phyloP scores from a whole-genome alignment of 345 rosid genomes.

The Cardiospermum halicacabum region DNA sequence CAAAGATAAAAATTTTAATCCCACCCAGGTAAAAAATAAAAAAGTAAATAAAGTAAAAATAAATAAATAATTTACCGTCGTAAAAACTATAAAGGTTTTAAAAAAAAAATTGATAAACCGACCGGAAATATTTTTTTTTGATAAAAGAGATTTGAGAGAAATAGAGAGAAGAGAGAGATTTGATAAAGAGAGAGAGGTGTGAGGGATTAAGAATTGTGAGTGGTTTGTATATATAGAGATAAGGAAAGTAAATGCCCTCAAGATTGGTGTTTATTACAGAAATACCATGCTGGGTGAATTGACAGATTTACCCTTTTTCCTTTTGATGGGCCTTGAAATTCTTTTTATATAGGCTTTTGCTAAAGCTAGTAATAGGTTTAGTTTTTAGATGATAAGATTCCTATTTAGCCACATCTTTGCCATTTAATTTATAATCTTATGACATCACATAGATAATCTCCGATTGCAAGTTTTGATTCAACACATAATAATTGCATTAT shows the following conservation, averaged over 20 bases:
- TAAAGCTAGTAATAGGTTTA: not conserved
- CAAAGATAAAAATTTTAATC: no score
- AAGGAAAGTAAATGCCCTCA: constrained; percentile 12
- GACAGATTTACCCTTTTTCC: constrained; percentile 21
- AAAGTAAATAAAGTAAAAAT: no score
- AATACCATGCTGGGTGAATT: constrained; percentile 5
- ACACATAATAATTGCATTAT: no score
- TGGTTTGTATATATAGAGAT: constrained; percentile 34
- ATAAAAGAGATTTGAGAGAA: not conserved
- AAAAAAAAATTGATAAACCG: no score
- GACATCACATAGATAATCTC: not conserved
- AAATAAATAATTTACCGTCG: not conserved
- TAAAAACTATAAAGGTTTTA: no score
- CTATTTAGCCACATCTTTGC: not conserved
- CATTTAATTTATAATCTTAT: not conserved
- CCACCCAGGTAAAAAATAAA: no score
- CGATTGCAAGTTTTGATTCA: no score
- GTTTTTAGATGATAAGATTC: not conserved
- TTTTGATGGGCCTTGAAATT: constrained; percentile 8
- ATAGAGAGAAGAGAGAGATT: not conserved
- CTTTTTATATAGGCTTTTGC: not conserved
- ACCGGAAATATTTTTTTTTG: not conserved
- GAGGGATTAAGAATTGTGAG: not conserved
- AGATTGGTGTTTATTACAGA: not conserved
- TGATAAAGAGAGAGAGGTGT: not conserved